Evolutionary conservation across 2,329 filamentous ascomycete species (phyloP), one percentile per base, ranked within the genome.

Genomic region (Xylaria sp.): DNA sequence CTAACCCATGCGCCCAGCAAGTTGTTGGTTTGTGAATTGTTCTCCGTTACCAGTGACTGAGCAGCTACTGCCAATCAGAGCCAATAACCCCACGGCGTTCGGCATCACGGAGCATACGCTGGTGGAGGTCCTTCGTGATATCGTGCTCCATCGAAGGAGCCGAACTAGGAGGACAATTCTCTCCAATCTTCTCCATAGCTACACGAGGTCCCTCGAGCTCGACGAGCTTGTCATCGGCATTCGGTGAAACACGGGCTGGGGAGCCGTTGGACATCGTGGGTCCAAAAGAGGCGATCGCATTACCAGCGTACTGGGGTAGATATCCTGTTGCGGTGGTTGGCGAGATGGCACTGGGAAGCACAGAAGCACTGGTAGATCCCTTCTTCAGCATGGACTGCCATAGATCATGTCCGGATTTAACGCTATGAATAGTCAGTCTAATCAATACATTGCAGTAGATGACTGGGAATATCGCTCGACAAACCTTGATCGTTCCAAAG

Each of bases 271-370:
- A 81, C 56, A 83, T 81, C 25, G 81, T 75, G 18, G 84, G 84
- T 10, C 80, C 78, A 23, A 86, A 78, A 55, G 83, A 86, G 25
- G 85, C 84, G 10, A 85, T 83, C 25, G 85, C 85, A 72, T 87
- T 79, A 20, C 85, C 85, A 10, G 80, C 76, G 64, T 85, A 87
- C 36, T 86, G 84, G 18, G 85, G 86, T 53, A 88, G 76, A 50
- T 84, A 81, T n/a, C 85, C 86, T 32, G 83, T 85, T 8, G 83
- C 86, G 13, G 85, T 87, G 52, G 83, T 84, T 3, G 86, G 84
- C 2, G 85, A 86, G 56, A 88, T 77, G 10, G 85, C 79, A 58
- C 85, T 80, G 12, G 83, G 83, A 52, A 83, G 78, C 8, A 77
- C 82, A 52, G 78, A 78, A 53, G 80, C 83, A 66, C 83, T 86